Conservation (phyloP, 495 filamentous ascomycete genomes). For the Hypoxylon intermedium region DNA sequence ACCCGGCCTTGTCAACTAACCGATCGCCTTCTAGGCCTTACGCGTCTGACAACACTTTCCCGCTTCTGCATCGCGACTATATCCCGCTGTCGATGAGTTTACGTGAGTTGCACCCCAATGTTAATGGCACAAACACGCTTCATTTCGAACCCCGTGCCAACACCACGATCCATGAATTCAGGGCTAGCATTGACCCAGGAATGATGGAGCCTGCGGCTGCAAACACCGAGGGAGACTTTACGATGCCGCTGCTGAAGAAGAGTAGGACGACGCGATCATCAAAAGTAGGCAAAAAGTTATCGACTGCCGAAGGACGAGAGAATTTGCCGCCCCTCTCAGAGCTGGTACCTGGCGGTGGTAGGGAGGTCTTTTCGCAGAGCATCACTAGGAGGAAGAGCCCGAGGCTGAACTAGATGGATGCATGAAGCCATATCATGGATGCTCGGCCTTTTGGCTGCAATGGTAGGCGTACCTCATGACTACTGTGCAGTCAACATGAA, state of each 20-base stretch:
- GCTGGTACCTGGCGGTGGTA: constrained; percentile 39
- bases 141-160: constrained; percentile 44
- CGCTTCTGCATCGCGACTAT: constrained; percentile 19
- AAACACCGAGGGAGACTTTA: constrained; percentile 46
- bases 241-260: constrained; percentile 59
- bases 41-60: constrained; percentile 24
- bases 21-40: constrained; percentile 38
- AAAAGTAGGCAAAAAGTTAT: constrained; percentile 50
- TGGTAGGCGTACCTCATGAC: no score
- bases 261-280: constrained; percentile 57
- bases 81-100: constrained; percentile 44
- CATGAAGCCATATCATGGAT: no score
- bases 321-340: constrained; percentile 59
- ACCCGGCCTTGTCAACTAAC: constrained; percentile 30
- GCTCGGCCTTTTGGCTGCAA: no score
- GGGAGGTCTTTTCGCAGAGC: constrained; percentile 49
- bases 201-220: constrained; percentile 17
- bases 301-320: constrained; percentile 63
- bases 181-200: constrained; percentile 29
- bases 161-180: constrained; percentile 38
- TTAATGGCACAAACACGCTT: constrained; percentile 37
- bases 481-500: neutral
- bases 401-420: constrained; percentile 43
- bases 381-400: constrained; percentile 61
- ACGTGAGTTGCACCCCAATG: constrained; percentile 55